These are phyloP conservation scores for Ceratobasidium sp. DNA, from an alignment of 1,284 basidiomycete species.

Conservation along the genomic window DNA sequence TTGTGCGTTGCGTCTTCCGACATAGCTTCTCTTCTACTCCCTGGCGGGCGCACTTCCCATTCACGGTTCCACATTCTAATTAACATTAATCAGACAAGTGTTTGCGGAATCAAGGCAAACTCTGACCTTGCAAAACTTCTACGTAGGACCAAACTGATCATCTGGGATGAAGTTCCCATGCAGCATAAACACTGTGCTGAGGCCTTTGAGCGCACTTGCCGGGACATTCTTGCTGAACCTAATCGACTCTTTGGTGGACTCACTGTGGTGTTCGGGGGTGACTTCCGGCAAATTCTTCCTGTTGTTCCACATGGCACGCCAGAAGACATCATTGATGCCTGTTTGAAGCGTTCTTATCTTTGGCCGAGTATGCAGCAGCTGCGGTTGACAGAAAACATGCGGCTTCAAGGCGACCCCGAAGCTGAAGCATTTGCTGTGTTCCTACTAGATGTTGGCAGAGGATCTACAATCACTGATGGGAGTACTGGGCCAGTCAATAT, in stretches of 20 bases:
- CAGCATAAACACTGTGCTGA: too few relatives aligned
- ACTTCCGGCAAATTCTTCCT: constrained; percentile 62
- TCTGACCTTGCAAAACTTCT: constrained; percentile 55
- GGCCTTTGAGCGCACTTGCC: too few relatives aligned
- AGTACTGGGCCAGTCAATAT: constrained; percentile 53
- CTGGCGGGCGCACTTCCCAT: constrained; percentile 52
- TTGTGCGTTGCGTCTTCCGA: constrained; percentile 65
- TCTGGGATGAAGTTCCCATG: too few relatives aligned
- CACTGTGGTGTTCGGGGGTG: constrained; percentile 37
- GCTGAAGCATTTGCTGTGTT: constrained; percentile 58
- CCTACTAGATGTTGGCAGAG: constrained; percentile 62
- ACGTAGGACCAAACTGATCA: constrained; percentile 35
- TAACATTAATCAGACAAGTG: constrained; percentile 53
- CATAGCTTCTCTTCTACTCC: constrained; percentile 50
- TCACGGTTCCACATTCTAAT: constrained; percentile 64
- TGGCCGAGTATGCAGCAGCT: constrained; percentile 57
- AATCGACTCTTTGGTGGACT: too few relatives aligned
- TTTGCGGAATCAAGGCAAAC: constrained; percentile 53
- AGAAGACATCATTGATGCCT: constrained; percentile 58
- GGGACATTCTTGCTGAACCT: too few relatives aligned
- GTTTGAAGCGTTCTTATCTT: constrained; percentile 56
- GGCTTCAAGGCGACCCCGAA: constrained; percentile 53
- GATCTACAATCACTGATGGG: constrained; percentile 50
- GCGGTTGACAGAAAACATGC: constrained; percentile 59
- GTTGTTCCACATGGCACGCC: constrained; percentile 58